Percentiles rank a stretch among this genome's conserved stretches.
These are phyloP conservation scores for Symbiodinium pilosum DNA, from an alignment of 73 alveolate genomes.

Conservation along the genomic window DNA sequence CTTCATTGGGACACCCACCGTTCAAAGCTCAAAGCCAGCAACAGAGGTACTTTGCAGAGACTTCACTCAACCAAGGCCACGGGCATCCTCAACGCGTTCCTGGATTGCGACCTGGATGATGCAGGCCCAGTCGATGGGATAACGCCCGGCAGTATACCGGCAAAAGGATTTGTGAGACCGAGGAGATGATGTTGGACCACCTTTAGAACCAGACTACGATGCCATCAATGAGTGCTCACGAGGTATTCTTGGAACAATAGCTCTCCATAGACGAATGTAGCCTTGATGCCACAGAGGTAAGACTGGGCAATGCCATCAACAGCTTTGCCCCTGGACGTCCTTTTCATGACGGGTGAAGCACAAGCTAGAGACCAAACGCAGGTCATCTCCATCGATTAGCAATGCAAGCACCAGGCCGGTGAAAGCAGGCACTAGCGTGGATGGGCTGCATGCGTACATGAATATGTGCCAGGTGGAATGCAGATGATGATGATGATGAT, in stretches of 20 bases:
- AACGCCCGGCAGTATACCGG: background rate
- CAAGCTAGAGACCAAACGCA: background rate
- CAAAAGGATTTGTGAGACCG: background rate
- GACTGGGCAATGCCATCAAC: background rate
- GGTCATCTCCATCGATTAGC: background rate
- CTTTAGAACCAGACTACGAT: constrained; percentile 8
- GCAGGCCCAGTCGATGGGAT: background rate
- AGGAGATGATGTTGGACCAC: constrained; percentile 25
- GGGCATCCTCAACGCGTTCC: constrained; percentile 9
- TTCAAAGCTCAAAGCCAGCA: background rate
- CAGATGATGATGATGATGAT: background rate
- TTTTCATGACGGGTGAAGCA: background rate
- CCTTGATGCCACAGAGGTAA: background rate
- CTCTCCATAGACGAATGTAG: background rate
- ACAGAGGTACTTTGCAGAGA: background rate
- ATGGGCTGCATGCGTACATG: no score
- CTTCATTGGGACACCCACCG: constrained; percentile 22
- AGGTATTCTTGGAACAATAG: background rate
- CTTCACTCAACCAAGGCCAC: background rate
- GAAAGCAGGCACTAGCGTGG: background rate
- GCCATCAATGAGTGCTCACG: background rate
- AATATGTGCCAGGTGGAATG: background rate
- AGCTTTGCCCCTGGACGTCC: no score
- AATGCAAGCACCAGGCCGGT: background rate
- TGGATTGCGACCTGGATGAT: background rate